Percentiles rank a stretch among this genome's conserved stretches.
These are phyloP conservation scores for Cladosporium phlei DNA, from an alignment of 2,329 filamentous ascomycete species.

Conservation along the genomic window DNA sequence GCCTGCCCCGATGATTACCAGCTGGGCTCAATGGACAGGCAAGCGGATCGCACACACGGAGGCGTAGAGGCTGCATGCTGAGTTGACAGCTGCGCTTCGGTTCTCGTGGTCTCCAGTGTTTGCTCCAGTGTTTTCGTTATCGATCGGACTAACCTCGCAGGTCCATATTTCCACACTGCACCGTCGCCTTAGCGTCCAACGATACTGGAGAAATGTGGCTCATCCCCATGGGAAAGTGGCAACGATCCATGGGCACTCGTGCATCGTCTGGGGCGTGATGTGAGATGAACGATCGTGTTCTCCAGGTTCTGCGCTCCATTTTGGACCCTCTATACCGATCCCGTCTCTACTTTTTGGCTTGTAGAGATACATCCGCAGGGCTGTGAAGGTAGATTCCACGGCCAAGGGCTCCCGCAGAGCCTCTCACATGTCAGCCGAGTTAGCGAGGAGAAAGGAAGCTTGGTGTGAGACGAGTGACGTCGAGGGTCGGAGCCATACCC, in stretches of 20 bases:
- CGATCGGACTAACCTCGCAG: slow-evolving; percentile 10
- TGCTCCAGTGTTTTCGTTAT: slow-evolving; percentile 12
- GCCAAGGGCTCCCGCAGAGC: slow-evolving; percentile 4
- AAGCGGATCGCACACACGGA: slow-evolving; percentile 6
- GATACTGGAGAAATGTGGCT: slow-evolving; percentile 3
- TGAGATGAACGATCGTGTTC: neutral
- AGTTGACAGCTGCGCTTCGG: neutral
- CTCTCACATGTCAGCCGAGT: slow-evolving; percentile 10
- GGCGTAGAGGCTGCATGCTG: slow-evolving; percentile 2
- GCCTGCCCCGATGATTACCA: too few species aligned
- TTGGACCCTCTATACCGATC: neutral
- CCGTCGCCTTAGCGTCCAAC: slow-evolving; percentile 7
- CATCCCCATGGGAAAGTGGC: slow-evolving; percentile 13
- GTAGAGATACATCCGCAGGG: neutral
- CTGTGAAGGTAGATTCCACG: neutral
- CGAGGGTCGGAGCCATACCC: neutral
- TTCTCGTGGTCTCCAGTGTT: slow-evolving; percentile 13
- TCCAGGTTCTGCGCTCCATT: slow-evolving; percentile 3
- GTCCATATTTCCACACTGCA: slow-evolving; percentile 6
- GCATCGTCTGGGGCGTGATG: neutral
- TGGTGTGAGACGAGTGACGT: slow-evolving; percentile 10
- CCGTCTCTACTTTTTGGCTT: neutral
- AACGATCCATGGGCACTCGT: neutral
- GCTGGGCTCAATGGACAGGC: neutral
- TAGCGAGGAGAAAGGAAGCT: neutral